phyloP scores from a whole-genome alignment of 257 asterid genomes.

The Capsicum chinense region DNA sequence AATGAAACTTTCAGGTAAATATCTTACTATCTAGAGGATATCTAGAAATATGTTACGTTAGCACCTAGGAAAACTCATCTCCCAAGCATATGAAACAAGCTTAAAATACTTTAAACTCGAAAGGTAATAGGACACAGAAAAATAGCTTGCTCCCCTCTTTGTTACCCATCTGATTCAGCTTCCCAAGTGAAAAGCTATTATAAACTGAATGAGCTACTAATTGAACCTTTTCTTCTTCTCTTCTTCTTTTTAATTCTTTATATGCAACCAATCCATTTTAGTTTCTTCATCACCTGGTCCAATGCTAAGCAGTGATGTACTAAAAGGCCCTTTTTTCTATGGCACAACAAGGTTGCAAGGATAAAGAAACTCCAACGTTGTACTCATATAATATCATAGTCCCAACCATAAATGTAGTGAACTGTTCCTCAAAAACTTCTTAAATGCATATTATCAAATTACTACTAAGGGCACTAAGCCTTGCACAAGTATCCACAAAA shows the following conservation, averaged over 20 bases:
- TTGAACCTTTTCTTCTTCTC: neutral
- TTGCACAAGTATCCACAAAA: neutral
- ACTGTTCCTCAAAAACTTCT: neutral
- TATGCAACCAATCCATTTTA: conserved; percentile 10
- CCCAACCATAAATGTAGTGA: neutral
- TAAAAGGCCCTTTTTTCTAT: neutral
- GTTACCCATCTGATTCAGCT: neutral
- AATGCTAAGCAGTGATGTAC: conserved; percentile 2
- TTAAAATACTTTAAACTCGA: conserved; percentile 9
- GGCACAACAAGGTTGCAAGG: neutral
- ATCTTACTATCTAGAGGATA: neutral
- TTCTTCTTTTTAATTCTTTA: neutral
- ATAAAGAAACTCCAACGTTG: neutral
- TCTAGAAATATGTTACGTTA: neutral
- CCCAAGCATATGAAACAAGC: neutral
- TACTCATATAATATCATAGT: neutral
- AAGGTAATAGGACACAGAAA: neutral
- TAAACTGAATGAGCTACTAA: neutral
- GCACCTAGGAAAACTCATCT: neutral
- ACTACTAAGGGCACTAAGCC: neutral
- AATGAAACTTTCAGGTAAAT: neutral
- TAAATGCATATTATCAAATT: neutral
- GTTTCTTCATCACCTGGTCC: neutral
- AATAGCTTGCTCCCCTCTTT: neutral
- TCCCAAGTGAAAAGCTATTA: conserved; percentile 8